A percentile compares a stretch with the other conserved stretches of the same genome.
These are phyloP conservation scores for Vitis labrusca DNA, from an alignment of 164 flowering plant species.

Conservation along the genomic window DNA sequence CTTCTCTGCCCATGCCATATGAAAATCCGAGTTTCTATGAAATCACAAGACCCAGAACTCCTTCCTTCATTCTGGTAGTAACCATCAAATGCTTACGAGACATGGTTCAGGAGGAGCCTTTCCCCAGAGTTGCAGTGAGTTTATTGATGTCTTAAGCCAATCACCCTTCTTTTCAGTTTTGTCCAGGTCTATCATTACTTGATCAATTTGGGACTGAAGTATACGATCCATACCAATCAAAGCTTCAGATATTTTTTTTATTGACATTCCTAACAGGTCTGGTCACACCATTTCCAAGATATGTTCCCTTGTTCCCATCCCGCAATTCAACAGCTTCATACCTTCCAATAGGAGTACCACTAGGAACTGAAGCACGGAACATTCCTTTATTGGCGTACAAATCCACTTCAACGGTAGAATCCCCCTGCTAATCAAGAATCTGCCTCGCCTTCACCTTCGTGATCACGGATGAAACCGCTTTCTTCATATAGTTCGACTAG, in stretches of 20 bases:
- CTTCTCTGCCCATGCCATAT: too few species aligned
- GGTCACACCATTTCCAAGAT: slow-evolving; percentile 84
- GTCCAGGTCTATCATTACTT: slow-evolving; percentile 90
- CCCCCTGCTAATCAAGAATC: slow-evolving; percentile 90
- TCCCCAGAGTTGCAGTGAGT: slow-evolving; percentile 85
- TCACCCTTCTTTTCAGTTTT: slow-evolving; percentile 98
- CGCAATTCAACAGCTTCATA: slow-evolving; percentile 88
- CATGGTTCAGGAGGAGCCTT: slow-evolving; percentile 99
- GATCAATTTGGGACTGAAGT: slow-evolving; percentile 90
- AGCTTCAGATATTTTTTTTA: slow-evolving; percentile 82
- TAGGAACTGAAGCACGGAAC: slow-evolving; percentile 87
- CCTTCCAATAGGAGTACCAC: slow-evolving; percentile 80
- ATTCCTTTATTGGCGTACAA: slow-evolving; percentile 84
- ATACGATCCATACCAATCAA: slow-evolving; percentile 93
- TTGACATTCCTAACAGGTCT: slow-evolving; percentile 85
- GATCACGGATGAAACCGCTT: slow-evolving; percentile 79
- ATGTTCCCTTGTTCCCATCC: slow-evolving; percentile 86
- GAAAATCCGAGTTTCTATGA: too few species aligned
- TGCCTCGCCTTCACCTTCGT: slow-evolving; percentile 91
- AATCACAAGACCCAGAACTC: too few species aligned
- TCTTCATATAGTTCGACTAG: slow-evolving; percentile 90
- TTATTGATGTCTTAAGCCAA: slow-evolving; percentile 94
- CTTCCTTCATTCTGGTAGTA: too few species aligned
- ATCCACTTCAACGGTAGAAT: slow-evolving; percentile 94
- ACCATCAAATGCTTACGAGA: not conserved